Conservation (phyloP, 805 yeast species). For the Starmerella davenportii region DNA sequence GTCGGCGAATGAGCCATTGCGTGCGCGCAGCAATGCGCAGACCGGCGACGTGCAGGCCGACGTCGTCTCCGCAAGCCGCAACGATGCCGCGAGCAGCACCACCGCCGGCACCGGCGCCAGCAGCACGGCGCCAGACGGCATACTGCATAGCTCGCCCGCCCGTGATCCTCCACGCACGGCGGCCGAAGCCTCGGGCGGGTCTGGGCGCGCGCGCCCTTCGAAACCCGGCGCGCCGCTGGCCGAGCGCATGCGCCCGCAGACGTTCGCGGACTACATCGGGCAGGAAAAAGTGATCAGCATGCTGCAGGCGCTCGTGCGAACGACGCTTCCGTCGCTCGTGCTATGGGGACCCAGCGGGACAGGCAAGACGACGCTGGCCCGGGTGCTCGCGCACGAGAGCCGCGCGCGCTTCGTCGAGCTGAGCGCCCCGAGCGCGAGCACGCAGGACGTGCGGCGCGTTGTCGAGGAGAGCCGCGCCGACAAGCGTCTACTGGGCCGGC, state of each 20-base stretch:
- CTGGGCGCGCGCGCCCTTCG: neutral
- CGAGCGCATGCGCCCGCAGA: slow-evolving; percentile 64
- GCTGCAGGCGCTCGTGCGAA: slow-evolving; percentile 42
- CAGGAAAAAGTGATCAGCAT: slow-evolving; percentile 63
- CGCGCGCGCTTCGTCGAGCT: slow-evolving; percentile 52
- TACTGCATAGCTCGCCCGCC: too few relatives aligned
- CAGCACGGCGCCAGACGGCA: neutral
- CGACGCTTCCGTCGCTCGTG: slow-evolving; percentile 57
- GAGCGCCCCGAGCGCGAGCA: slow-evolving; percentile 64
- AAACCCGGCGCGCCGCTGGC: slow-evolving; percentile 35
- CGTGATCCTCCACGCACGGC: slow-evolving; percentile 2
- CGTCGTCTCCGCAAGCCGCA: neutral
- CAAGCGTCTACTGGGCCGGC: slow-evolving; percentile 30
- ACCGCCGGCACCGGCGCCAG: neutral
- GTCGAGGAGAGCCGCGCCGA: slow-evolving; percentile 35
- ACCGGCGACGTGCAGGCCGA: neutral
- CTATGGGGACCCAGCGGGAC: slow-evolving; percentile 95
- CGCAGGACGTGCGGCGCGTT: slow-evolving; percentile 45
- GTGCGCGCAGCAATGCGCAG: neutral
- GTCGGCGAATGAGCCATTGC: neutral
- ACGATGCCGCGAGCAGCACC: neutral
- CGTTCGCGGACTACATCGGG: slow-evolving; percentile 58
- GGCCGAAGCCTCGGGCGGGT: neutral
- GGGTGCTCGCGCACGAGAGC: slow-evolving; percentile 40
- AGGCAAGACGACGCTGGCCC: slow-evolving; percentile 70